These are phyloP conservation scores for Yarrowia porcina DNA, from an alignment of 805 yeast species.

Conservation along the genomic window DNA sequence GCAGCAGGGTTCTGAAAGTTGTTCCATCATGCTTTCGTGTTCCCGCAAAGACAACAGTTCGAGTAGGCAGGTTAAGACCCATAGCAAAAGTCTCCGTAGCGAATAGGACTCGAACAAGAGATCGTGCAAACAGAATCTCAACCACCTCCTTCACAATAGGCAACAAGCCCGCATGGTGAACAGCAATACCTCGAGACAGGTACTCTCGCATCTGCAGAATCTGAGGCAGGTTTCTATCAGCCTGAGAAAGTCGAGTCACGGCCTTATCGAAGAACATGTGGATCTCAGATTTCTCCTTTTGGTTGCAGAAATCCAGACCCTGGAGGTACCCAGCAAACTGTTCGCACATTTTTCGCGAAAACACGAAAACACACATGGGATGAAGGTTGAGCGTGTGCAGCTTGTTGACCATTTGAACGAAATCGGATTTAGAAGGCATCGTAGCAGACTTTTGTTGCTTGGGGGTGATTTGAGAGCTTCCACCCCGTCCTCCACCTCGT, in stretches of 20 bases:
- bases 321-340: constrained; percentile 79
- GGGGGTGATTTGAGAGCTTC: neutral
- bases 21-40: constrained; percentile 88
- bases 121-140: constrained; percentile 84
- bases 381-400: constrained; percentile 65
- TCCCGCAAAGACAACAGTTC: constrained; percentile 89
- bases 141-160: constrained; percentile 93
- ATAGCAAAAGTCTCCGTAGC: constrained; percentile 99
- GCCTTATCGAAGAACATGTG: constrained; percentile 92
- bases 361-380: constrained; percentile 94
- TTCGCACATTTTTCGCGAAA: constrained; percentile 90
- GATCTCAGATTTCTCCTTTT: constrained; percentile 84
- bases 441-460: neutral
- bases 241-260: constrained; percentile 78
- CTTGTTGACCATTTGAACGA: constrained; percentile 70
- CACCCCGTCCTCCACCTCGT: constrained; percentile 33
- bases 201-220: constrained; percentile 77
- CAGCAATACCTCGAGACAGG: constrained; percentile 87
- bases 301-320: constrained; percentile 73
- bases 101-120: constrained; percentile 83
- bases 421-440: constrained; percentile 52
- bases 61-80: constrained; percentile 95
- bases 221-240: constrained; percentile 92
- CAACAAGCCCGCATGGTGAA: constrained; percentile 89
- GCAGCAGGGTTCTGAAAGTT: constrained; percentile 71